A percentile compares a stretch with the other conserved stretches of the same genome.
Evolutionary conservation across 805 yeast species (phyloP).

Genomic region (Myxozyma neglecta): DNA sequence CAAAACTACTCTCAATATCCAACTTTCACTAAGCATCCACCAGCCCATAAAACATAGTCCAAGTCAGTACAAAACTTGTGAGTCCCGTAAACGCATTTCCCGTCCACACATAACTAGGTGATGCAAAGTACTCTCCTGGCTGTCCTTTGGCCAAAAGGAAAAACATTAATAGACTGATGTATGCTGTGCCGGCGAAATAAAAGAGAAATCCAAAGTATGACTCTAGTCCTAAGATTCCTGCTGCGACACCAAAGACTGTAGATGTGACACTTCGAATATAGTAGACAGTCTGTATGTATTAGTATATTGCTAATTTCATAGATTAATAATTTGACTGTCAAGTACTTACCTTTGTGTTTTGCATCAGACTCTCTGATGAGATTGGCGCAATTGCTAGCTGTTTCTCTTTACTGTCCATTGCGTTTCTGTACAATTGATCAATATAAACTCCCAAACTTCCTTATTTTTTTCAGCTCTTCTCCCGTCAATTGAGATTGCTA

Average conservation of each 20-base stretch:
- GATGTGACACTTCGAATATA: slow-evolving; percentile 29
- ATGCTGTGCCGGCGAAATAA: slow-evolving; percentile 32
- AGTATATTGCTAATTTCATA: neutral
- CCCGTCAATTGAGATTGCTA: neutral
- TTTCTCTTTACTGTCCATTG: slow-evolving; percentile 23
- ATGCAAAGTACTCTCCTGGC: slow-evolving; percentile 45
- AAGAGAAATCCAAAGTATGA: slow-evolving; percentile 28
- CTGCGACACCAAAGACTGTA: slow-evolving; percentile 29
- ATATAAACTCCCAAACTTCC: neutral
- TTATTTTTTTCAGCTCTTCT: neutral
- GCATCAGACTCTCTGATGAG: slow-evolving; percentile 21
- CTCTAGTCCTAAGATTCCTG: slow-evolving; percentile 32
- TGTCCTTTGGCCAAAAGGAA: slow-evolving; percentile 41
- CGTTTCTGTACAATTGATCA: neutral
- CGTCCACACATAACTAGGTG: slow-evolving; percentile 46
- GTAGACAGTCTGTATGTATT: slow-evolving; percentile 17
- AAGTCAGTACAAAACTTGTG: slow-evolving; percentile 56
- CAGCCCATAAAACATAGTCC: slow-evolving; percentile 50
- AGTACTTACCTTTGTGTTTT: slow-evolving; percentile 21
- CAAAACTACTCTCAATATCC: neutral
- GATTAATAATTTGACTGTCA: neutral
- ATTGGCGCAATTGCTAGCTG: slow-evolving; percentile 19
- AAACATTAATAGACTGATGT: slow-evolving; percentile 29
- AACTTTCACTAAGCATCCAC: slow-evolving; percentile 20
- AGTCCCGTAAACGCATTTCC: slow-evolving; percentile 50